Conservation (phyloP, 345 rosid species). For the Eucalyptus lansdowneana region DNA sequence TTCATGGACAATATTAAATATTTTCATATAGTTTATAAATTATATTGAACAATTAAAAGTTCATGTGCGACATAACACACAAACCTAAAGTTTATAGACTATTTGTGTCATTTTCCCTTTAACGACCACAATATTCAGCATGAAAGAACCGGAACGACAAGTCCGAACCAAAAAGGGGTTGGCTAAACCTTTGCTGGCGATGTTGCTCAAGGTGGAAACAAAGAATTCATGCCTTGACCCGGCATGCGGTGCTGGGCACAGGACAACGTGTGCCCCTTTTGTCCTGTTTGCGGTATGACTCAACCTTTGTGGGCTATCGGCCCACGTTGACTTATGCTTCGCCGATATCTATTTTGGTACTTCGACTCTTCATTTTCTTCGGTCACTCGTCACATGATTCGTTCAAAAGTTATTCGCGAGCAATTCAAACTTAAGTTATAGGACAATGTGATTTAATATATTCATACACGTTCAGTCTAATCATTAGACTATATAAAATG, state of each 20-base stretch:
- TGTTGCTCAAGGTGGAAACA: not conserved
- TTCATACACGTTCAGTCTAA: not conserved
- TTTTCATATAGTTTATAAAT: no score
- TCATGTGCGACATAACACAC: rapidly evolving
- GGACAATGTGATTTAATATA: not conserved
- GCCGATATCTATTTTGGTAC: not conserved
- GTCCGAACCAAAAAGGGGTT: not conserved
- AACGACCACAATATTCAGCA: not conserved
- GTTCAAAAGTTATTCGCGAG: not conserved
- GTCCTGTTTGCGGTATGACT: not conserved
- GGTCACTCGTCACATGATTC: not conserved
- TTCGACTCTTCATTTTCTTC: no score
- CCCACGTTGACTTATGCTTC: not conserved
- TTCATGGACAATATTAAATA: rapidly evolving
- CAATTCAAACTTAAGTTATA: not conserved
- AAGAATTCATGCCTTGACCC: not conserved
- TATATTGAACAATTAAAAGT: no score
- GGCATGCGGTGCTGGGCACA: not conserved
- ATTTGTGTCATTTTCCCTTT: not conserved
- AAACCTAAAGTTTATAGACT: no score
- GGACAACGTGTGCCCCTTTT: not conserved
- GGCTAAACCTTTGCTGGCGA: not conserved
- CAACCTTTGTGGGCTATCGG: not conserved
- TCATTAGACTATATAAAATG: no score
- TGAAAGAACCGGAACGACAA: not conserved